Conservation (phyloP, 2,329 filamentous ascomycete genomes). For the Fusarium illudens region DNA sequence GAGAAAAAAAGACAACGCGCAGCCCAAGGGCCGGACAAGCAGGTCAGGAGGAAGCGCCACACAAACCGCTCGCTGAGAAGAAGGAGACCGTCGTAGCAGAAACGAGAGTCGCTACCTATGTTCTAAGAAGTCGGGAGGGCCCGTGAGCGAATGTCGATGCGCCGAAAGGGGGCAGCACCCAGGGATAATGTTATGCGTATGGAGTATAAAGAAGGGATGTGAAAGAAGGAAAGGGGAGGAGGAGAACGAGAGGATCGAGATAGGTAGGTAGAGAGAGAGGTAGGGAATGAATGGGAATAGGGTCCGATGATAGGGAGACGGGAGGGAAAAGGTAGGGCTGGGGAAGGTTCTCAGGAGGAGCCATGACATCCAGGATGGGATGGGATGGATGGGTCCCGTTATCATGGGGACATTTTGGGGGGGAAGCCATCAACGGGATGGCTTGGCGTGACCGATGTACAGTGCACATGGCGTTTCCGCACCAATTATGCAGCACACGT, state of each 20-base stretch:
- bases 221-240: constrained; percentile 7
- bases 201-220: constrained; percentile 24
- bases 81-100: constrained; percentile 1
- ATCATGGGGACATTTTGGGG: constrained; percentile 32
- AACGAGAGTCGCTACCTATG: constrained; percentile 29
- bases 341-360: constrained; percentile 33
- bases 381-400: constrained; percentile 21
- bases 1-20: not conserved
- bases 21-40: constrained; percentile 1
- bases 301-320: constrained; percentile 23
- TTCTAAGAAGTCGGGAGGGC: constrained; percentile 9
- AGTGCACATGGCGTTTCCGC: constrained; percentile 1
- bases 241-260: constrained; percentile 27
- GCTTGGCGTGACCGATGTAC: constrained; percentile 22
- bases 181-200: constrained; percentile 15
- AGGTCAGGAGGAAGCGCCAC: constrained; percentile 22
- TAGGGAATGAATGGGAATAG: constrained; percentile 20
- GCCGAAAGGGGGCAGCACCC: constrained; percentile 32
- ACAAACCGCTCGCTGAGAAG: constrained; percentile 7
- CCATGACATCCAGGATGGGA: constrained; percentile 27
- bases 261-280: constrained; percentile 15
- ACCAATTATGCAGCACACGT: not conserved
- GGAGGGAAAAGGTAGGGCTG: constrained; percentile 27
- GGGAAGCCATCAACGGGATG: constrained; percentile 19
- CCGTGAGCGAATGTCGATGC: constrained; percentile 28